Conservation (phyloP, 768 basidiomycete genomes). For the Austroboletus festivus region DNA sequence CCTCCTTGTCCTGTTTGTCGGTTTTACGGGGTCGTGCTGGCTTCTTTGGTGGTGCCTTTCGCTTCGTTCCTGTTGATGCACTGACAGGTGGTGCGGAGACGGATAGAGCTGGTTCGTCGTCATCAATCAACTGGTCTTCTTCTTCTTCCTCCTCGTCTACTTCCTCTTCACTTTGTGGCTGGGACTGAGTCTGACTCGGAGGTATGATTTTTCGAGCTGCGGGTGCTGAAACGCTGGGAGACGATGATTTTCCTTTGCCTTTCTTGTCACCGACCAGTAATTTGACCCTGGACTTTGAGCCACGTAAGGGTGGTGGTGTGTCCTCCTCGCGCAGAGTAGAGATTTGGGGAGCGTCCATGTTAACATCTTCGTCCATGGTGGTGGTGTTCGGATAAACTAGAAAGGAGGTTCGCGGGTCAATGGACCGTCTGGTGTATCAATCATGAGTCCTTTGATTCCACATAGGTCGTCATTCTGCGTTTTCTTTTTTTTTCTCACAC, state of each 20-base stretch:
- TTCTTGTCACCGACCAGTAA: conserved; percentile 46
- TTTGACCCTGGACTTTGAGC: conserved; percentile 47
- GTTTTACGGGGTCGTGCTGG: conserved; percentile 51
- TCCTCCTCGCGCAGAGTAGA: conserved; percentile 74
- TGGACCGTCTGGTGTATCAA: no score
- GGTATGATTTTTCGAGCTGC: conserved; percentile 20
- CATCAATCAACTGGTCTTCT: conserved; percentile 81
- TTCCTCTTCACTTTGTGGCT: conserved; percentile 41
- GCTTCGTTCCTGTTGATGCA: conserved; percentile 42
- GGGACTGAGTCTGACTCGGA: conserved; percentile 21
- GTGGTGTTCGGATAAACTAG: no score
- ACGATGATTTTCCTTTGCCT: conserved; percentile 34
- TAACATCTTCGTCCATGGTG: conserved; percentile 41
- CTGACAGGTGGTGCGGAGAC: conserved; percentile 26
- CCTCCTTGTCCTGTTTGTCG: conserved; percentile 44
- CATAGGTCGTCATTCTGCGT: conserved; percentile 2
- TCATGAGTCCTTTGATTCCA: no score
- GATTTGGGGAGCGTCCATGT: conserved; percentile 81
- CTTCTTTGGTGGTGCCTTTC: conserved; percentile 47
- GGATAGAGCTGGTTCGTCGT: conserved; percentile 40
- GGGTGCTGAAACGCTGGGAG: conserved; percentile 25
- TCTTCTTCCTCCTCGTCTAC: conserved; percentile 67
- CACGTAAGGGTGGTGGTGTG: conserved; percentile 56
- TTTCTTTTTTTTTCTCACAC: conserved; percentile 18
- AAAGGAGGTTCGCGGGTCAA: no score